Conservation (phyloP, 257 asterid genomes). For the Fraxinus pennsylvanica region DNA sequence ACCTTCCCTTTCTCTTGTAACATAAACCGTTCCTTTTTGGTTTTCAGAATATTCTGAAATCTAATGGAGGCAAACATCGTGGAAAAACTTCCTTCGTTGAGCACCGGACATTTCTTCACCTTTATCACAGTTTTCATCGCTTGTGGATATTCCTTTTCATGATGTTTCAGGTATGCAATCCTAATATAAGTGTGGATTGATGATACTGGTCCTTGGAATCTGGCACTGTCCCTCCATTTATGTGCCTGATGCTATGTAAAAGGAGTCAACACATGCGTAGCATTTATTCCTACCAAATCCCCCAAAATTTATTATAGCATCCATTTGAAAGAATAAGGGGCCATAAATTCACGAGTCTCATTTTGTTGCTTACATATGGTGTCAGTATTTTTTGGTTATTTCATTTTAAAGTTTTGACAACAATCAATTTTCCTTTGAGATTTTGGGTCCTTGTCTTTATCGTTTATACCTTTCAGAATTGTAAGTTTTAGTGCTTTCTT, state of each 20-base stretch:
- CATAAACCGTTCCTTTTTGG: conserved; percentile 19
- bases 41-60: conserved; percentile 70
- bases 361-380: not conserved
- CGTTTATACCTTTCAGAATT: not conserved
- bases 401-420: not conserved
- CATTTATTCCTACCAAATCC: not conserved
- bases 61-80: conserved; percentile 68
- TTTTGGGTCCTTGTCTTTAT: not conserved
- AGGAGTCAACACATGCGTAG: not conserved
- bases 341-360: not conserved
- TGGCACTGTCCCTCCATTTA: not conserved
- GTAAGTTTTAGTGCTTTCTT: not conserved
- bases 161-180: conserved; percentile 85
- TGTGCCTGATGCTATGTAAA: not conserved
- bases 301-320: not conserved
- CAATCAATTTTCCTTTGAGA: not conserved
- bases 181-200: not conserved
- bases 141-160: conserved; percentile 93
- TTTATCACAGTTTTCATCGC: conserved; percentile 97
- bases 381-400: not conserved
- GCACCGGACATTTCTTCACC: conserved; percentile 96
- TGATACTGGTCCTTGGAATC: not conserved
- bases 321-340: conserved; percentile 7
- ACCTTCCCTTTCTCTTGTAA: not conserved
- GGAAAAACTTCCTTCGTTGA: conserved; percentile 98